phyloP scores from a whole-genome alignment of 129 eudicot species.

The Cynara cardunculus region DNA sequence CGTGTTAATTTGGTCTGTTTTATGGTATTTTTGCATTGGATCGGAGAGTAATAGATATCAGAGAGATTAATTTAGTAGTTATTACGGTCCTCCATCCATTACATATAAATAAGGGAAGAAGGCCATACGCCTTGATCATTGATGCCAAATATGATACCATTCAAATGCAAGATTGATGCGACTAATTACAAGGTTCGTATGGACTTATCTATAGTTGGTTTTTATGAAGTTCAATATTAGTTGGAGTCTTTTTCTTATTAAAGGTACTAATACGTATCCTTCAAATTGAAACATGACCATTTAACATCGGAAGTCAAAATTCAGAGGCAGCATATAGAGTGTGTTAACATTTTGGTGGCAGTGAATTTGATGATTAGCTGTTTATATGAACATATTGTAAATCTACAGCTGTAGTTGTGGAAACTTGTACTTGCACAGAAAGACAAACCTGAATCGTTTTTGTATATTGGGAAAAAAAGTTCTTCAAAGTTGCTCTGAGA shows the following conservation, averaged over 20 bases:
- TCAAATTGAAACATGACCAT: background rate
- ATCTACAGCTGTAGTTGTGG: background rate
- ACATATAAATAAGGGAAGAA: background rate
- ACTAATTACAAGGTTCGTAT: background rate
- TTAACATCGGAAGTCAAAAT: background rate
- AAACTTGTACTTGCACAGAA: background rate
- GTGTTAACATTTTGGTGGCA: background rate
- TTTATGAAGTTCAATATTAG: background rate
- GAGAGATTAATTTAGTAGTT: background rate
- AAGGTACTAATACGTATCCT: background rate
- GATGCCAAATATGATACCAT: background rate
- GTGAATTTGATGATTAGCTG: background rate
- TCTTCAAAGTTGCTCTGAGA: background rate
- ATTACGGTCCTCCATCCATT: background rate
- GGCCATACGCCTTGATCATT: background rate
- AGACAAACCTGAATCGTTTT: background rate
- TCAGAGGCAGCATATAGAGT: background rate
- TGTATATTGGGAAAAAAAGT: background rate
- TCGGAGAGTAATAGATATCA: too few relatives aligned
- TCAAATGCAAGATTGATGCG: background rate
- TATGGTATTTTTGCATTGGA: background rate
- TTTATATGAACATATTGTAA: background rate
- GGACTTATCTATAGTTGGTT: background rate
- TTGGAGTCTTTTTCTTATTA: background rate
- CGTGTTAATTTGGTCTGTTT: slow-evolving; percentile 12